phyloP scores from a whole-genome alignment of 2,329 filamentous ascomycete genomes.

The Madurella fahalii region DNA sequence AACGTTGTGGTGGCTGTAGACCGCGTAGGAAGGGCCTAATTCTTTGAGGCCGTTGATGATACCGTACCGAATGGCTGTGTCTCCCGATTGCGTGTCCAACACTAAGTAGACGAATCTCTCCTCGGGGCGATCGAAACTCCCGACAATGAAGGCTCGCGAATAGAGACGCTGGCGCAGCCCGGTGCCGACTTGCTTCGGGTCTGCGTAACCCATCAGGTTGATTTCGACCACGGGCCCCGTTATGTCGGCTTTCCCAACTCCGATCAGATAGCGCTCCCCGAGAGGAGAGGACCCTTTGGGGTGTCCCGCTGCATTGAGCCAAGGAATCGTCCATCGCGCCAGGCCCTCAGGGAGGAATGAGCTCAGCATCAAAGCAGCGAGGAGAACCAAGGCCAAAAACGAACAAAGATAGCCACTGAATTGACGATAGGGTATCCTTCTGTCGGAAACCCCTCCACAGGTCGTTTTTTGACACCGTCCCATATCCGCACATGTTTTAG shows the following conservation, averaged over 20 bases:
- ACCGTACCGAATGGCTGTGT: constrained; percentile 84
- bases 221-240: constrained; percentile 81
- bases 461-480: background rate
- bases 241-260: constrained; percentile 56
- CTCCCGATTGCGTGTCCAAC: constrained; percentile 80
- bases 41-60: constrained; percentile 69
- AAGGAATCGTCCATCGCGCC: background rate
- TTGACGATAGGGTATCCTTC: background rate
- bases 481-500: background rate
- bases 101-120: constrained; percentile 85
- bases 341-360: background rate
- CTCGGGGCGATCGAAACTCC: constrained; percentile 57
- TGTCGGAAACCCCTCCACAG: background rate
- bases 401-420: background rate
- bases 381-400: background rate
- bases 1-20: constrained; percentile 76
- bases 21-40: constrained; percentile 66
- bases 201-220: constrained; percentile 88
- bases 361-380: background rate
- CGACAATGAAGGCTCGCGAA: constrained; percentile 85
- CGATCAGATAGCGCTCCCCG: constrained; percentile 48
- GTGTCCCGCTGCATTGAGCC: background rate
- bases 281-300: too few species aligned
- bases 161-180: constrained; percentile 85
- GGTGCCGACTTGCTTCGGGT: constrained; percentile 73